phyloP scores from a whole-genome alignment of 495 filamentous ascomycete genomes.

The Tirmania nivea region DNA sequence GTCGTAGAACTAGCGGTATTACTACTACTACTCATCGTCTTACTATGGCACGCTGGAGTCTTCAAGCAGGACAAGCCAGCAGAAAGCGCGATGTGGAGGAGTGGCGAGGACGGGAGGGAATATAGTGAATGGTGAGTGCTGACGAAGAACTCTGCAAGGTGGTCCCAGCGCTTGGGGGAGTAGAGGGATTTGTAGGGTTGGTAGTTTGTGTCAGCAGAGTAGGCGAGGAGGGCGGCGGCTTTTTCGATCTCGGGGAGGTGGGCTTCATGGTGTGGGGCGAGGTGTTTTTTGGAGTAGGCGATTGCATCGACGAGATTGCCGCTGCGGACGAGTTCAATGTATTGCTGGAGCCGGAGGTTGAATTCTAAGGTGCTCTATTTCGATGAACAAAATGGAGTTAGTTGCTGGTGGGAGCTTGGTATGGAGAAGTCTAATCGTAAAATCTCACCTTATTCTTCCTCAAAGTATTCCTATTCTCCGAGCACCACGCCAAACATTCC shows the following conservation, averaged over 20 bases:
- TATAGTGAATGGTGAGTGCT: slow-evolving; percentile 71
- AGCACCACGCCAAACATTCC: slow-evolving; percentile 74
- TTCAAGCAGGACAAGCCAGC: slow-evolving; percentile 89
- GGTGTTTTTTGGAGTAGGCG: slow-evolving; percentile 55
- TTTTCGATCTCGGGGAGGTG: slow-evolving; percentile 46
- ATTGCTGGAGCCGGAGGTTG: slow-evolving; percentile 85
- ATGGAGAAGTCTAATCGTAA: neutral
- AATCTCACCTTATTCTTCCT: slow-evolving; percentile 55
- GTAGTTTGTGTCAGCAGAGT: slow-evolving; percentile 35
- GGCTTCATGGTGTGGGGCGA: slow-evolving; percentile 41
- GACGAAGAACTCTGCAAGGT: slow-evolving; percentile 63
- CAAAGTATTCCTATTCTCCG: slow-evolving; percentile 69
- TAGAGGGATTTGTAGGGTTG: slow-evolving; percentile 57
- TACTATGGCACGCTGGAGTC: slow-evolving; percentile 64
- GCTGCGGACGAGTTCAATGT: slow-evolving; percentile 65
- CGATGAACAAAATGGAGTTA: neutral
- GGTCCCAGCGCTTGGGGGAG: slow-evolving; percentile 44
- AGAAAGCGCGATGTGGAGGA: slow-evolving; percentile 79
- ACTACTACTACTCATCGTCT: neutral
- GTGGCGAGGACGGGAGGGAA: slow-evolving; percentile 56
- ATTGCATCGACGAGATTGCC: slow-evolving; percentile 52
- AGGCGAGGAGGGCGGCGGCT: slow-evolving; percentile 63
- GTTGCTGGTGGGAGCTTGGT: slow-evolving; percentile 14
- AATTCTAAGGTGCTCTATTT: slow-evolving; percentile 69
- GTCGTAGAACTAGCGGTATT: slow-evolving; percentile 36